Percentiles rank a stretch among this genome's conserved stretches.
phyloP scores from a whole-genome alignment of 2,329 filamentous ascomycete genomes.

The Cladosporium halotolerans region DNA sequence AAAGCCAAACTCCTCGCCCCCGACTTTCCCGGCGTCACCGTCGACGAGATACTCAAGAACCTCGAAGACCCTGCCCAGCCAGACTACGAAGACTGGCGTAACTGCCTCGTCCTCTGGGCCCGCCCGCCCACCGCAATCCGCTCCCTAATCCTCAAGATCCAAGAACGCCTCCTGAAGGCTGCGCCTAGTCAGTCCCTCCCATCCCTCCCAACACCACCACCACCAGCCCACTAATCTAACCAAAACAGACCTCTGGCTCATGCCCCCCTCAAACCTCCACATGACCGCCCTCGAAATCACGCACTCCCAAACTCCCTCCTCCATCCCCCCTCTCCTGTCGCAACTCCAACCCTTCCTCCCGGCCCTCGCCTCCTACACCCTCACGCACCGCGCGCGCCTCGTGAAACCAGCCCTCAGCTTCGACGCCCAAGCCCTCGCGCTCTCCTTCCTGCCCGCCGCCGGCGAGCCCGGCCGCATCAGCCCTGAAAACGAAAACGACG shows the following conservation, averaged over 20 bases:
- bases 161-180: conserved; percentile 55
- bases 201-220: not conserved
- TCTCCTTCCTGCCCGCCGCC: conserved; percentile 78
- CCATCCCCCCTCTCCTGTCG: conserved; percentile 18
- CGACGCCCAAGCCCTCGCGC: conserved; percentile 75
- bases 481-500: conserved; percentile 44
- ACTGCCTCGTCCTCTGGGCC: conserved; percentile 86
- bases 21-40: conserved; percentile 62
- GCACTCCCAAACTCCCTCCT: conserved; percentile 63
- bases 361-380: conserved; percentile 60
- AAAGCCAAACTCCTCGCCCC: conserved; percentile 63
- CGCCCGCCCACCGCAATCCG: conserved; percentile 69
- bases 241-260: conserved; percentile 69
- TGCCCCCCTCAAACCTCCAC: conserved; percentile 73
- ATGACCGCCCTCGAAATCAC: conserved; percentile 79
- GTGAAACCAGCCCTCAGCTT: conserved; percentile 79
- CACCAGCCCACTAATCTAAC: not conserved
- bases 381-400: conserved; percentile 62
- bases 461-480: conserved; percentile 39
- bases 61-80: conserved; percentile 59
- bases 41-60: conserved; percentile 69
- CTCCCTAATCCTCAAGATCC: conserved; percentile 61
- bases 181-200: conserved; percentile 58
- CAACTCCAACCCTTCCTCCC: conserved; percentile 45
- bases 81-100: conserved; percentile 65